phyloP scores from a whole-genome alignment of 345 rosid genomes.

The Cardamine occulta region DNA sequence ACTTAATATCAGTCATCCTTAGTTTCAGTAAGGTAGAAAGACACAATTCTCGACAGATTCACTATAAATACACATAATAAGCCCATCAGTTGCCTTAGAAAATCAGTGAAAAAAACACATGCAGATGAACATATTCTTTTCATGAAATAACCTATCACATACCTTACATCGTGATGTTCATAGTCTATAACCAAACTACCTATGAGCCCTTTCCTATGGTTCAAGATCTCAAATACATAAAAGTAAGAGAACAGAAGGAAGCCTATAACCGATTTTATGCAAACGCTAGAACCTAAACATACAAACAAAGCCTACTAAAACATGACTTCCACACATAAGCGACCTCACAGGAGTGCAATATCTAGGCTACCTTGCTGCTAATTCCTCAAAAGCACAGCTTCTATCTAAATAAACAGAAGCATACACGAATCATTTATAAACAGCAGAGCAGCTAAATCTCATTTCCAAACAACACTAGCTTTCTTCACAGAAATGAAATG shows the following conservation, averaged over 20 bases:
- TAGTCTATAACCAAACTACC: not conserved
- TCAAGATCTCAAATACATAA: not conserved
- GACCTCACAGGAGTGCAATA: not conserved
- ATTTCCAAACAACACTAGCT: slow-evolving; percentile 2
- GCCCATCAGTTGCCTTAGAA: not conserved
- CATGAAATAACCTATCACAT: not conserved
- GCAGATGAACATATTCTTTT: slow-evolving; percentile 9
- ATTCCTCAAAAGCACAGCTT: not conserved
- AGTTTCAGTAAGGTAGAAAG: not conserved
- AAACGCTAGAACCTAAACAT: not conserved
- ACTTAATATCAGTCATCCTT: slow-evolving; percentile 16
- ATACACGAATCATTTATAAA: not conserved
- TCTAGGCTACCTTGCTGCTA: not conserved
- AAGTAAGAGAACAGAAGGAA: slow-evolving; percentile 1
- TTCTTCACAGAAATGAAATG: slow-evolving; percentile 17
- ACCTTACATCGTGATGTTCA: slow-evolving; percentile 19
- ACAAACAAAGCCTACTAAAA: slow-evolving; percentile 23
- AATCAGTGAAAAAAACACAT: not conserved
- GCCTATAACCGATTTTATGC: not conserved
- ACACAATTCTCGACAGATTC: not conserved
- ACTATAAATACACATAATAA: not conserved
- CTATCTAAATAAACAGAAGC: not conserved
- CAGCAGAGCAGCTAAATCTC: slow-evolving; percentile 10
- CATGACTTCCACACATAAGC: slow-evolving; percentile 3
- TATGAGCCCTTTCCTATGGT: not conserved